Evolutionary conservation across 2,329 filamentous ascomycete species (phyloP).

Genomic region (Macroventuria anomochaeta): DNA sequence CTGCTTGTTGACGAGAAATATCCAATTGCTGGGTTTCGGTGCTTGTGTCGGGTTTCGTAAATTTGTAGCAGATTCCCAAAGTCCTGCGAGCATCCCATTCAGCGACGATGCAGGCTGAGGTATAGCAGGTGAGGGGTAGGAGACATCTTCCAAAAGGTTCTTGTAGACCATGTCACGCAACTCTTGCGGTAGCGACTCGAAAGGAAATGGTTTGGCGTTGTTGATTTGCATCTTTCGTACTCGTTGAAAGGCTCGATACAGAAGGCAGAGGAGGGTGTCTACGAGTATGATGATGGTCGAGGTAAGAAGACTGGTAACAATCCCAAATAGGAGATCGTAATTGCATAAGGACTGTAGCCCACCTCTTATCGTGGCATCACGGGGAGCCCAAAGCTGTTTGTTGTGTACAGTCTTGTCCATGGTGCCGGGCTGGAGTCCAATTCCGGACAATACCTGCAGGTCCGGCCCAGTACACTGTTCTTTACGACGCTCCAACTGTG

Average conservation of each 20-base stretch:
- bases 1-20: conserved; percentile 28
- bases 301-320: neutral
- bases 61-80: neutral
- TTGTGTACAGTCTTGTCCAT: conserved; percentile 4
- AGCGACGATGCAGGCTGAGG: conserved; percentile 19
- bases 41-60: neutral
- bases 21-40: conserved; percentile 6
- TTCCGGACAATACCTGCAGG: conserved; percentile 8
- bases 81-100: conserved; percentile 25
- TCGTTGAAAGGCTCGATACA: conserved; percentile 17
- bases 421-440: neutral
- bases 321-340: neutral
- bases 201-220: conserved; percentile 33
- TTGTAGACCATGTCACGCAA: conserved; percentile 44
- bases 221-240: conserved; percentile 31
- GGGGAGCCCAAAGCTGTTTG: neutral
- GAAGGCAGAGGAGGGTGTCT: conserved; percentile 19
- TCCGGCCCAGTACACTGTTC: conserved; percentile 6
- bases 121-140: conserved; percentile 33
- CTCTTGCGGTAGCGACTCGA: conserved; percentile 41
- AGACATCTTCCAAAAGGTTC: conserved; percentile 39
- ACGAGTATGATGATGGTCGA: conserved; percentile 11
- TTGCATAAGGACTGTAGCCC: neutral
- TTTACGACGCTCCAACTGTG: conserved; percentile 4
- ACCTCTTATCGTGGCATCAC: neutral